Conservation (phyloP, 148 eudicot species). For the Rhododendron griersonianum region DNA sequence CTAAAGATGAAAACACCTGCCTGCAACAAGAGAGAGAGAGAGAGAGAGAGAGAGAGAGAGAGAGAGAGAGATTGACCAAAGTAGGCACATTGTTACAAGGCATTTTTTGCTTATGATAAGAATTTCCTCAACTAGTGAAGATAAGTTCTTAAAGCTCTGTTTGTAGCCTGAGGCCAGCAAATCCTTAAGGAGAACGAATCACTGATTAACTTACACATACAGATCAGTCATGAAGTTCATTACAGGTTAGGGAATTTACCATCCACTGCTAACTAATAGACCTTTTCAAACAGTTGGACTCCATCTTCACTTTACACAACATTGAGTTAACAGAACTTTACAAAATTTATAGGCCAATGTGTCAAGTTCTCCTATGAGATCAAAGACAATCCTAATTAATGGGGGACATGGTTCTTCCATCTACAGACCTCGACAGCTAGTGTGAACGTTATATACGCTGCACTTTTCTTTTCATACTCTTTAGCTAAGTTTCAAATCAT, state of each 20-base stretch:
- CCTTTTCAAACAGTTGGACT: not conserved
- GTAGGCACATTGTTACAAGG: not conserved
- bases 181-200: not conserved
- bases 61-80: not conserved
- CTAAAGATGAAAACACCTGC: not conserved
- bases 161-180: not conserved
- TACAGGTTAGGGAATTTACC: not conserved
- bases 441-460: not conserved
- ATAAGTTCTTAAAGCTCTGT: not conserved
- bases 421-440: not conserved
- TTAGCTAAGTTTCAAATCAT: not conserved
- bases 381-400: not conserved
- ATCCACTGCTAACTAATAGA: not conserved
- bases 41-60: too few relatives aligned
- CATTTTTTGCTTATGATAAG: not conserved
- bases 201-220: not conserved
- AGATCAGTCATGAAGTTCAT: not conserved
- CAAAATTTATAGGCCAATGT: not conserved
- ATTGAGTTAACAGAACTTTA: not conserved
- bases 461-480: not conserved
- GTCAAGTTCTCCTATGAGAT: not conserved
- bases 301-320: not conserved
- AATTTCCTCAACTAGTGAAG: not conserved
- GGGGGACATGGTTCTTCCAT: not conserved
- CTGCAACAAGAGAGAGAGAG: not conserved